Evolutionary conservation across 768 basidiomycete species (phyloP), one percentile per base, ranked within the genome.

Genomic region (Rhodosporidiobolus sp.): DNA sequence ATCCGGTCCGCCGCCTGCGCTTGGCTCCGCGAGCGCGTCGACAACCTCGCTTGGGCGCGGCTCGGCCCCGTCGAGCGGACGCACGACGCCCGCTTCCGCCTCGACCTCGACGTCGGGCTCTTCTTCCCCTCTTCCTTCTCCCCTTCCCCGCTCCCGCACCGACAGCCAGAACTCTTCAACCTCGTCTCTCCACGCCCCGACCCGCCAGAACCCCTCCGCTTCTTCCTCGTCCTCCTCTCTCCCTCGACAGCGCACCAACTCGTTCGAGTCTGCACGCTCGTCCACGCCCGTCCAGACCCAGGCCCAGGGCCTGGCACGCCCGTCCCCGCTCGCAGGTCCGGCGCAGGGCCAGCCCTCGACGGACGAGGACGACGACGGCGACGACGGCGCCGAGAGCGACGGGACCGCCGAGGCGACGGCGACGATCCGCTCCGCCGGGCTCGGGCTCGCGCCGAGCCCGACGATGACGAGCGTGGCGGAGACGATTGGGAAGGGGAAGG

Each of bases 321-420:
- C 65, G 0, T 67, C 65, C 3, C 71, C 65, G 14, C 66, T 67
- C 43, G 55, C 48, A 16, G 65, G 59, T 2, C 45, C n/a, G 24
- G 3, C 38, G 54, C 32, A 49, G 16, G n/a, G 30, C 24, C 66
- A 54, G 49, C 58, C 35, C n/a, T n/a, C 49, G 3, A 52, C 60
- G 12, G 34, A n/a, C 46, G 60, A 59, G 4, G 56, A 50, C 26
- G 56, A 56, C 34, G 66, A 59, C 16, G 65, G 46, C 2, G 62
- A 67, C 28, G 70, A 65, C 28, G 74, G 63, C 6, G 63, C 56
- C 34, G 74, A 75, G 17, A 62, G 58, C 53, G 74, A 75, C 60
- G 67, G 53, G 2, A 75, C 74, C 17, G 70, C 74, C 32, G 70
- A 65, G 38, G 70, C 74, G 59, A 65, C 63, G 0, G 46, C 60